Conservation (phyloP, 108 stramenopile genomes). For the Conticribra guillardii region DNA sequence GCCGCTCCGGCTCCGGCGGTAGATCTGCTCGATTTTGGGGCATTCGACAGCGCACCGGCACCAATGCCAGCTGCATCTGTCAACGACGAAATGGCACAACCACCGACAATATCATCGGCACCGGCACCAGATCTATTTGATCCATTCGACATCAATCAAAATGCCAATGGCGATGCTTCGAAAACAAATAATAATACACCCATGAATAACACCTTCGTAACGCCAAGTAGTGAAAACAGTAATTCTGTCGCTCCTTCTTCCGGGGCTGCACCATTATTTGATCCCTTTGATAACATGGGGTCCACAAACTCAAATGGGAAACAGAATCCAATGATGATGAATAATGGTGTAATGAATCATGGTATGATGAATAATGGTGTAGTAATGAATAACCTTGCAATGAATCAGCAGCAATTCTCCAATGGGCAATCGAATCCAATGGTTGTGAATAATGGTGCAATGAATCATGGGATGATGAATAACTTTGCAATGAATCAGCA, state of each 20-base stretch:
- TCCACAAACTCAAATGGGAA: conserved; percentile 5
- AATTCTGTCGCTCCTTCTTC: conserved; percentile 19
- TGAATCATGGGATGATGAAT: not conserved
- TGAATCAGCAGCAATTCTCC: conserved; percentile 2
- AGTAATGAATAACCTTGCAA: not conserved
- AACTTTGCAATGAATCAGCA: no score
- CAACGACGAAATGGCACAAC: not conserved
- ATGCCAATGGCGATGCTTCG: not conserved
- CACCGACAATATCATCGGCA: conserved; percentile 7
- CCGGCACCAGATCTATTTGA: conserved; percentile 36
- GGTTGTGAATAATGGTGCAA: not conserved
- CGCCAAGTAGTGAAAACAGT: no score
- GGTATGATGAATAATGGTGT: conserved; percentile 11
- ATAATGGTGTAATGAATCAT: conserved; percentile 32
- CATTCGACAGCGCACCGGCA: conserved; percentile 27
- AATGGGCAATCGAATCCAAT: not conserved
- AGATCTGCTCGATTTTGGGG: conserved; percentile 69
- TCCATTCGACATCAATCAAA: conserved; percentile 28
- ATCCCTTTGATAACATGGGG: conserved; percentile 34
- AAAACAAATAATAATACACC: no score
- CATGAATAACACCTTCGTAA: no score
- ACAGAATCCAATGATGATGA: conserved; percentile 36
- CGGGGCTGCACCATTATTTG: conserved; percentile 15
- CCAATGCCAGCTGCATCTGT: conserved; percentile 13
- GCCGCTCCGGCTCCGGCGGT: conserved; percentile 41